phyloP scores from a whole-genome alignment of 495 filamentous ascomycete genomes.

The Glarea lozoyensis region DNA sequence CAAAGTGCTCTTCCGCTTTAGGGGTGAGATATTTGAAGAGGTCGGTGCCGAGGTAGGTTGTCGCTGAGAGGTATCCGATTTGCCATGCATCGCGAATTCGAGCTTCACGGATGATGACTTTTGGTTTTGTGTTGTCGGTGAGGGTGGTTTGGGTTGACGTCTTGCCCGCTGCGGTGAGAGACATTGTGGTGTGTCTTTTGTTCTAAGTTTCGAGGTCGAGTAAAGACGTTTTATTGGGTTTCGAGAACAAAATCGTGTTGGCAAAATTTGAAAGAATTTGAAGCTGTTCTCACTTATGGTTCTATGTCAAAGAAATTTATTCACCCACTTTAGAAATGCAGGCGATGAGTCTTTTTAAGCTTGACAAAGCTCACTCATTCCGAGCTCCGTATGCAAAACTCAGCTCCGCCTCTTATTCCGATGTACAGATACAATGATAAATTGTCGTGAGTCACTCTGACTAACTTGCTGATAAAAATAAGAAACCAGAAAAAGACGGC shows the following conservation, averaged over 20 bases:
- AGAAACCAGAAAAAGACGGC: too few species aligned
- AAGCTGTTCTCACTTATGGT: too few species aligned
- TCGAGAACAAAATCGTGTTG: background rate
- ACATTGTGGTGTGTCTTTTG: background rate
- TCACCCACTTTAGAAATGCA: too few species aligned
- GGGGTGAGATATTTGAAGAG: conserved; percentile 10
- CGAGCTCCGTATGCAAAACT: too few species aligned
- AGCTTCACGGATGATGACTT: conserved; percentile 11
- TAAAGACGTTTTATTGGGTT: background rate
- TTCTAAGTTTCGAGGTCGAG: background rate
- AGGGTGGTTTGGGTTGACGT: background rate
- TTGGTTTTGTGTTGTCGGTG: background rate
- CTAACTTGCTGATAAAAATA: too few species aligned
- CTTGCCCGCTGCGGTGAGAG: background rate
- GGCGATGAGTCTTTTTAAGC: too few species aligned
- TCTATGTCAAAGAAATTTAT: too few species aligned
- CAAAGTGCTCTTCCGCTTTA: conserved; percentile 1
- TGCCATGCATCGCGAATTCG: background rate
- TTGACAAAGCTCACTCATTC: too few species aligned
- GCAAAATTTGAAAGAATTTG: too few species aligned
- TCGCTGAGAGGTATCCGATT: conserved; percentile 12
- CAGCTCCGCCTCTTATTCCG: too few species aligned
- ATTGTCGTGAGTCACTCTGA: too few species aligned
- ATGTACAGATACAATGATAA: too few species aligned
- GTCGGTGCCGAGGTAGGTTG: conserved; percentile 7